Percentiles rank a stretch among this genome's conserved stretches.
phyloP scores from a whole-genome alignment of 148 eudicot species.

The Simmondsia chinensis region DNA sequence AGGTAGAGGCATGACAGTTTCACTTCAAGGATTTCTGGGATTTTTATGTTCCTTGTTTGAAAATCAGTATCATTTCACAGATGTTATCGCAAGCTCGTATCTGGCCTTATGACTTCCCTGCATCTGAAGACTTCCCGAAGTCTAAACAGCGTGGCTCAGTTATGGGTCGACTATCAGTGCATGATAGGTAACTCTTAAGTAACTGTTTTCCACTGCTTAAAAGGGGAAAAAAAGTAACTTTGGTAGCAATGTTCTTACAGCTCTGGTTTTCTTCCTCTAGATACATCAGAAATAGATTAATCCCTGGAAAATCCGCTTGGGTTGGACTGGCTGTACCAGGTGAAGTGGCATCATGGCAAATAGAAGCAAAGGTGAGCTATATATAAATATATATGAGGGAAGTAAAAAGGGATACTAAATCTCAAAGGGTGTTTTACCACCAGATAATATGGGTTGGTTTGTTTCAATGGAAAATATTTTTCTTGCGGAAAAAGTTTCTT shows the following conservation, averaged over 20 bases:
- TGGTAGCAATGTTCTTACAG: neutral
- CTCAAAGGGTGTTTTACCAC: no score
- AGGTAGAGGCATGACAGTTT: slow-evolving; percentile 11
- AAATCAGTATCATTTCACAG: slow-evolving; percentile 8
- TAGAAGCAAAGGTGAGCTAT: slow-evolving; percentile 32
- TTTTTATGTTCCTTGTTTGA: no score
- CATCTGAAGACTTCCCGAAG: slow-evolving; percentile 29
- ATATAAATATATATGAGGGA: neutral
- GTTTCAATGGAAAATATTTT: no score
- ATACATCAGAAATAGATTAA: slow-evolving; percentile 11
- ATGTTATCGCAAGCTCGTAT: slow-evolving; percentile 30
- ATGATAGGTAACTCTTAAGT: slow-evolving; percentile 23
- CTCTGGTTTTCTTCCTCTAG: slow-evolving; percentile 2
- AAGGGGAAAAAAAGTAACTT: no score
- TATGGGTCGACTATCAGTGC: slow-evolving; percentile 27
- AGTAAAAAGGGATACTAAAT: neutral
- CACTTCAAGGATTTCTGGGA: no score
- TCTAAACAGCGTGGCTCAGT: slow-evolving; percentile 29
- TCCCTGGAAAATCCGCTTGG: slow-evolving; percentile 25
- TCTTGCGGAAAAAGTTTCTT: no score
- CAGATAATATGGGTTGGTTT: no score
- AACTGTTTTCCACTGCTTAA: neutral
- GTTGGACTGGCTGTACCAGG: slow-evolving; percentile 43
- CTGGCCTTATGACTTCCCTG: slow-evolving; percentile 45
- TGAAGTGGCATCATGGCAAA: slow-evolving; percentile 37